Evolutionary conservation across 1,284 basidiomycete species (phyloP), one percentile per base, ranked within the genome.

Genomic region (Rhodotorula sp.): DNA sequence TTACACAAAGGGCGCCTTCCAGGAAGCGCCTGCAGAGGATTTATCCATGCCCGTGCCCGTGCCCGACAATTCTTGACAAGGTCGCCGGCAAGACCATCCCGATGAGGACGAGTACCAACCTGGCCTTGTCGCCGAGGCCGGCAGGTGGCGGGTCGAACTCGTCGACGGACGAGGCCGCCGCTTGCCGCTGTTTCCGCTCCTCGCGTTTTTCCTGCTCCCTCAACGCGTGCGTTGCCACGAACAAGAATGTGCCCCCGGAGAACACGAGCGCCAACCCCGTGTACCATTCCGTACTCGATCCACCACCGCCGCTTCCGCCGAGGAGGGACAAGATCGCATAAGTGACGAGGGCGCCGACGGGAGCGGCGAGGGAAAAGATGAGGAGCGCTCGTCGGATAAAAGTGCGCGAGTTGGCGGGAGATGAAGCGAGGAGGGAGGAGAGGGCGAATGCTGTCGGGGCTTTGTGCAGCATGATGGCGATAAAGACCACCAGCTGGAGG

Each of bases 401-500:
- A 8, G 65, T 44, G 17, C 48, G 54, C 18, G 48, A 61, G n/a
- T 48, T 56, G 24, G 70, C 68, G 15, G 64, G 60, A 20, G 67
- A 60, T 14, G 74, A 60, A 15, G 68, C 26, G 44, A 78, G 68
- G 24, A 78, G 67, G 30, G 64, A 62, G 26, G 72, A 73, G 8
- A 78, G 64, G 4, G 75, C 77, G 51, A 77, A 78, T 4, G 77
- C 77, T 42, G 76, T 75, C 1, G 77, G 77, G 10, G 76, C 90
- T 85, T 95, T 96, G 81, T 96, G 93, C 15, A 95, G 84, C 56
- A 92, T 84, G 46, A 96, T 86, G 3, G 94, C 93, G 44, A 95
- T 78, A 79, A 96, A 95, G 1, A 96, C 89, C 55, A 95, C 84
- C 18, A 92, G 77, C 3, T 91, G 90, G 45, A 95, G 78, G 22